Conservation (phyloP, 305 asterid species). For the Withania somnifera region DNA sequence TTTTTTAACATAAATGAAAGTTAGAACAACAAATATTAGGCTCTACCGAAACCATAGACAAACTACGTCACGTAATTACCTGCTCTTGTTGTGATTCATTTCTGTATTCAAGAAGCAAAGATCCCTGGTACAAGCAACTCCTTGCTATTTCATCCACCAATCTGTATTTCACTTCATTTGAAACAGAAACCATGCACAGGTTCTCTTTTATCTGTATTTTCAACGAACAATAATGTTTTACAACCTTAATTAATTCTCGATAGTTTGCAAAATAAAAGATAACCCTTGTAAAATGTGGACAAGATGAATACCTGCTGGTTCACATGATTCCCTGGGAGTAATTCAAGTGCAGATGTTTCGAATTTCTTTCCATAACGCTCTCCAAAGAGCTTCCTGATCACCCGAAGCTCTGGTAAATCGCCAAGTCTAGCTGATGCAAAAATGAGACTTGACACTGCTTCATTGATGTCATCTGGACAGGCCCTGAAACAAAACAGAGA, state of each 20-base stretch:
- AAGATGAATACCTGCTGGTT: constrained; percentile 35
- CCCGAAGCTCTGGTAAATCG: constrained; percentile 56
- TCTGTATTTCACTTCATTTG: constrained; percentile 48
- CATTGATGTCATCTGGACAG: constrained; percentile 65
- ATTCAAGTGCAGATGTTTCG: constrained; percentile 36
- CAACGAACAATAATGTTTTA: background rate
- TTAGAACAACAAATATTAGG: background rate
- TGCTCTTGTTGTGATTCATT: constrained; percentile 20
- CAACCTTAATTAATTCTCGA: background rate
- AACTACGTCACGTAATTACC: background rate
- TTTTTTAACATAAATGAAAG: background rate
- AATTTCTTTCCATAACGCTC: constrained; percentile 55
- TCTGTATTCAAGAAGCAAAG: constrained; percentile 46
- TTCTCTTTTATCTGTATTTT: constrained; percentile 40
- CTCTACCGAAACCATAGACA: background rate
- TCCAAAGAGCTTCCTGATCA: constrained; percentile 45
- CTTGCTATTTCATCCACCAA: constrained; percentile 46
- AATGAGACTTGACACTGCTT: constrained; percentile 66
- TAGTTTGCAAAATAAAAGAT: background rate
- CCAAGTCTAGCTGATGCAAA: constrained; percentile 78
- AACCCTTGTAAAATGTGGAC: background rate
- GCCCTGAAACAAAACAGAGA: constrained; percentile 27
- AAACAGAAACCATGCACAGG: constrained; percentile 20
- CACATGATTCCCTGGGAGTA: constrained; percentile 57
- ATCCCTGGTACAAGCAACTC: constrained; percentile 26